phyloP scores from a whole-genome alignment of 495 filamentous ascomycete genomes.

The Penicillium arizonense region DNA sequence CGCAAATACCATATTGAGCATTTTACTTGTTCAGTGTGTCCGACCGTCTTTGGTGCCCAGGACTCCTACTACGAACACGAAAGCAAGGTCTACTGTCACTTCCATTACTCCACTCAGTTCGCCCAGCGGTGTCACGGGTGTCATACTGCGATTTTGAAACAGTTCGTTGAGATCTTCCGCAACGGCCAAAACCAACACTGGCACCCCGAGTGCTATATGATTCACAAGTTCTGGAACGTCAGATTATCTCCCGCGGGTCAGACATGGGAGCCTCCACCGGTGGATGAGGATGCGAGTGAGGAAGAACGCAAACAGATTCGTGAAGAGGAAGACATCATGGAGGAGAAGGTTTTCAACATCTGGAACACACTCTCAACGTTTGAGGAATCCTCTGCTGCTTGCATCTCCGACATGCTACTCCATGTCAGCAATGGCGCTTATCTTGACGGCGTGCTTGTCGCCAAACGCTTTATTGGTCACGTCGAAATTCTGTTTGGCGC shows the following conservation, averaged over 20 bases:
- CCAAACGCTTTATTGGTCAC: conserved; percentile 95
- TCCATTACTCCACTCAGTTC: conserved; percentile 97
- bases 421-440: conserved; percentile 99
- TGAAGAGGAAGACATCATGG: conserved; percentile 88
- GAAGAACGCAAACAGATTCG: conserved; percentile 73
- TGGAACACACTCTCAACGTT: conserved; percentile 98
- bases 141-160: conserved; percentile 96
- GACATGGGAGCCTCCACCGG: conserved; percentile 45
- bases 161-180: conserved; percentile 98
- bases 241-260: conserved; percentile 64
- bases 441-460: conserved; percentile 89
- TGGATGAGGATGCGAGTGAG: conserved; percentile 64
- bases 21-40: conserved; percentile 97
- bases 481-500: conserved; percentile 91
- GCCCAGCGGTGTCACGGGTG: conserved; percentile 96
- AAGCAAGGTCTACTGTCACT: conserved; percentile 95
- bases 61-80: conserved; percentile 99
- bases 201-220: conserved; percentile 99
- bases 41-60: conserved; percentile 94
- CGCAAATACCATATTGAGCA: conserved; percentile 99
- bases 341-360: conserved; percentile 95
- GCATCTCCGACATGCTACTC: conserved; percentile 98
- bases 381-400: conserved; percentile 95
- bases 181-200: conserved; percentile 98
- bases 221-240: conserved; percentile 99